Conservation (phyloP, 306 rosid genomes). For the Trifolium subterraneum region DNA sequence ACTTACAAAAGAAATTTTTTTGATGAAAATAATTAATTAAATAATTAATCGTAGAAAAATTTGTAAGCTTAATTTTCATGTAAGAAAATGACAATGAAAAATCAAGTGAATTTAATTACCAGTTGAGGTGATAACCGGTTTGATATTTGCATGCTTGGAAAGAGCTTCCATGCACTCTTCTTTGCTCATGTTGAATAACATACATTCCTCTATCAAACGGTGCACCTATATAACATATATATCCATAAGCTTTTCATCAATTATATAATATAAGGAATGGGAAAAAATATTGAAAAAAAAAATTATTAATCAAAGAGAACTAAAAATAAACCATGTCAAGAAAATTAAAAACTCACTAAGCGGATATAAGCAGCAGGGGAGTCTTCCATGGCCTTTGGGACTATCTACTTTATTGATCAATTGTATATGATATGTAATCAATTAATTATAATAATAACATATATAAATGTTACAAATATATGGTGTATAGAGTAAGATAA, state of each 20-base stretch:
- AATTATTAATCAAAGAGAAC: not conserved
- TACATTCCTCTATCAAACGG: slow-evolving; percentile 88
- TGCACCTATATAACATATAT: slow-evolving; percentile 63
- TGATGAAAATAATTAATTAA: not conserved
- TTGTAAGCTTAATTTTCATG: slow-evolving; percentile 8
- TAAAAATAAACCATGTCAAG: not conserved
- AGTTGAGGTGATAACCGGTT: slow-evolving; percentile 86
- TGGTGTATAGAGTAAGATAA: not conserved
- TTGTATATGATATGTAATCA: not conserved
- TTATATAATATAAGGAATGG: not conserved
- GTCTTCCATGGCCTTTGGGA: slow-evolving; percentile 54
- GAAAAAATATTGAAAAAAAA: slow-evolving; percentile 2
- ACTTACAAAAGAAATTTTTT: no score
- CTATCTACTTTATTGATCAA: no score
- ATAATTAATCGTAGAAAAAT: not conserved
- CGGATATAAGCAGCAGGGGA: slow-evolving; percentile 86
- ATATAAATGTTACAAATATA: not conserved
- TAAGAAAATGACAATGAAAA: not conserved
- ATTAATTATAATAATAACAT: not conserved
- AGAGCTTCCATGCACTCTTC: slow-evolving; percentile 99
- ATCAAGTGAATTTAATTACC: slow-evolving; percentile 46
- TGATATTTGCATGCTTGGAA: slow-evolving; percentile 84
- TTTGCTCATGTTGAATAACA: slow-evolving; percentile 84
- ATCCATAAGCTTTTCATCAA: not conserved
- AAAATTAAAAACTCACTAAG: slow-evolving; percentile 57